phyloP scores from a whole-genome alignment of 1,284 basidiomycete genomes.

The Ceratobasidium sp. region DNA sequence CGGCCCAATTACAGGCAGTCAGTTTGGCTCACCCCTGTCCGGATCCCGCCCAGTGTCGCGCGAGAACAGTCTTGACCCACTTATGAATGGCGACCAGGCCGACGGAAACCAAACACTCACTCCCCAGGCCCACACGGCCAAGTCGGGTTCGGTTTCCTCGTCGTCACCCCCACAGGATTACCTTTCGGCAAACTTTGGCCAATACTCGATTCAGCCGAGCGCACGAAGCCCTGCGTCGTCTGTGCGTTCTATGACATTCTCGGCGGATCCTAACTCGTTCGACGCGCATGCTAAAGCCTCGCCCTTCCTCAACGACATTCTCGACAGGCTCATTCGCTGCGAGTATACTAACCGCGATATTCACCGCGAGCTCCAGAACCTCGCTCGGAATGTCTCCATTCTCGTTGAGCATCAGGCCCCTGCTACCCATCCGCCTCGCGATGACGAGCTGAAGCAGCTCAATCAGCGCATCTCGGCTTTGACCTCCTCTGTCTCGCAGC shows the following conservation, averaged over 20 bases:
- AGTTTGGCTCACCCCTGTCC: conserved; percentile 13
- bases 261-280: conserved; percentile 75
- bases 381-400: conserved; percentile 79
- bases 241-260: conserved; percentile 60
- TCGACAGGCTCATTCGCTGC: conserved; percentile 77
- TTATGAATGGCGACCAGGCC: not conserved
- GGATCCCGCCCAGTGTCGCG: conserved; percentile 22
- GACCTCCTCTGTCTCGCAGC: conserved; percentile 86
- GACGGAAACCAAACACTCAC: conserved; percentile 9
- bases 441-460: conserved; percentile 78
- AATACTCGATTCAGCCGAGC: conserved; percentile 11
- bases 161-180: conserved; percentile 36
- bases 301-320: conserved; percentile 76
- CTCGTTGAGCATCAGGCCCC: conserved; percentile 67
- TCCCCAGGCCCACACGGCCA: conserved; percentile 21
- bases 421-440: conserved; percentile 6
- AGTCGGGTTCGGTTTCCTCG: conserved; percentile 26
- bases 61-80: conserved; percentile 18
- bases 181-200: conserved; percentile 22
- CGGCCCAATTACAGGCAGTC: not conserved
- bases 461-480: conserved; percentile 83
- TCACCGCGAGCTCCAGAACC: conserved; percentile 75
- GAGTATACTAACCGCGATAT: conserved; percentile 78
- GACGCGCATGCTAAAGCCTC: conserved; percentile 78
- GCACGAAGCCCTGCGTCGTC: conserved; percentile 40